These are phyloP conservation scores for Blyttiomyces sp. DNA, from an alignment of 371 early-diverging fungal genomes.

Conservation along the genomic window DNA sequence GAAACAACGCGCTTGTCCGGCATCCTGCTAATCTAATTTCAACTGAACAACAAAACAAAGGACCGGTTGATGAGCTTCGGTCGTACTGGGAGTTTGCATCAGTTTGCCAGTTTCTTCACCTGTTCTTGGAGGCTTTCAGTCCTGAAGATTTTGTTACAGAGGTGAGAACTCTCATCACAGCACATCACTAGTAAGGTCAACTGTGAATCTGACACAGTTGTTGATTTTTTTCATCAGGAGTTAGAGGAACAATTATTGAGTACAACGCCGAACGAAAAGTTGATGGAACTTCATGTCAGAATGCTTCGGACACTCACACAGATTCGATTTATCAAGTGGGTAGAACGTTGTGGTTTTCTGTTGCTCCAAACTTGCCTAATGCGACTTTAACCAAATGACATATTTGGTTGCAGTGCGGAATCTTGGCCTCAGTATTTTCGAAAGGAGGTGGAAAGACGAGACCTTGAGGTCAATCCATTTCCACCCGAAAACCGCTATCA, in stretches of 20 bases:
- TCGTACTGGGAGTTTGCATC: conserved; percentile 53
- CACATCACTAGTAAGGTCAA: too few relatives aligned
- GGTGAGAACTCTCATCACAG: conserved; percentile 24
- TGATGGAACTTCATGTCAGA: conserved; percentile 24
- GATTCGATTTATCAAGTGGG: conserved; percentile 28
- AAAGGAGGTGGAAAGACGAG: conserved; percentile 1
- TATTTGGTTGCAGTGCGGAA: conserved; percentile 19
- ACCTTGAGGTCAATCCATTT: conserved; percentile 1
- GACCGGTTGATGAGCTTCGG: too few relatives aligned
- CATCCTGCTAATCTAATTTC: too few relatives aligned
- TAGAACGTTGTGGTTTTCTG: too few relatives aligned
- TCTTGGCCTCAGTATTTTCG: conserved; percentile 13
- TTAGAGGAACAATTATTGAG: conserved; percentile 30
- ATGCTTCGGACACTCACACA: conserved; percentile 20
- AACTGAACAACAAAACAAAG: too few relatives aligned
- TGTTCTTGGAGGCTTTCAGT: conserved; percentile 44
- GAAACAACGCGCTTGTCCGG: too few relatives aligned
- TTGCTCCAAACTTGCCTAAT: too few relatives aligned
- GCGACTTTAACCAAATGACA: too few relatives aligned
- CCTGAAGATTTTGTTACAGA: too few relatives aligned
- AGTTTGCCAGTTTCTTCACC: conserved; percentile 50
- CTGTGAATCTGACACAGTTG: too few relatives aligned
- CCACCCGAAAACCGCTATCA: conserved; percentile 4
- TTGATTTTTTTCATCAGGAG: conserved; percentile 35
- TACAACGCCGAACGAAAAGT: conserved; percentile 1